phyloP scores from a whole-genome alignment of 1,139 yeast genomes.

The Geotrichum carabidarum region DNA sequence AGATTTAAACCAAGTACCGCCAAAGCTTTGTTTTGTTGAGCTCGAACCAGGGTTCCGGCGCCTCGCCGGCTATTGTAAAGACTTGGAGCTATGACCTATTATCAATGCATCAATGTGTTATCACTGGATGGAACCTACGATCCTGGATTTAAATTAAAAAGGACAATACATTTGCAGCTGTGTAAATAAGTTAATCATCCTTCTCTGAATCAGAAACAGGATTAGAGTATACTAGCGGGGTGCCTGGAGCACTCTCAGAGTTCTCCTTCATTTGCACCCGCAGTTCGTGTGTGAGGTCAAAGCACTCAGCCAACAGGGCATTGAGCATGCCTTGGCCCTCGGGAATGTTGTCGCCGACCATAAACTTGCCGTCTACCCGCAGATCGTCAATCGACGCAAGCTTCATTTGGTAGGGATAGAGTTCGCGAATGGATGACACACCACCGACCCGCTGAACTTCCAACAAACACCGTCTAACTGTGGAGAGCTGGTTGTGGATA shows the following conservation, averaged over 20 bases:
- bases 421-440: constrained; percentile 73
- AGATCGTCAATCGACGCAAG: constrained; percentile 81
- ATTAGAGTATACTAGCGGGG: neutral
- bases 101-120: too few relatives aligned
- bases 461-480: constrained; percentile 81
- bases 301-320: constrained; percentile 88
- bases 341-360: constrained; percentile 81
- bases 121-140: too few relatives aligned
- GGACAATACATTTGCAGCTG: too few relatives aligned
- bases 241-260: constrained; percentile 1
- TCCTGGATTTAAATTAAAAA: too few relatives aligned
- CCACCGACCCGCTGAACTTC: constrained; percentile 94
- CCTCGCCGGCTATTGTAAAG: too few relatives aligned
- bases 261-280: constrained; percentile 82
- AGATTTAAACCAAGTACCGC: too few relatives aligned
- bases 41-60: too few relatives aligned
- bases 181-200: neutral
- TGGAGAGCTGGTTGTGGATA: constrained; percentile 83
- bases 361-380: constrained; percentile 85
- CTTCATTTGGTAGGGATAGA: constrained; percentile 93
- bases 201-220: neutral
- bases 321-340: constrained; percentile 95
- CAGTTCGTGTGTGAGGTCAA: constrained; percentile 85
- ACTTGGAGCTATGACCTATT: too few relatives aligned
- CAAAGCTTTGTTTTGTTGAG: too few relatives aligned